Evolutionary conservation across 176 grass and related monocot species (phyloP), one percentile per base, ranked within the genome.

Genomic region (Lolium perenne): DNA sequence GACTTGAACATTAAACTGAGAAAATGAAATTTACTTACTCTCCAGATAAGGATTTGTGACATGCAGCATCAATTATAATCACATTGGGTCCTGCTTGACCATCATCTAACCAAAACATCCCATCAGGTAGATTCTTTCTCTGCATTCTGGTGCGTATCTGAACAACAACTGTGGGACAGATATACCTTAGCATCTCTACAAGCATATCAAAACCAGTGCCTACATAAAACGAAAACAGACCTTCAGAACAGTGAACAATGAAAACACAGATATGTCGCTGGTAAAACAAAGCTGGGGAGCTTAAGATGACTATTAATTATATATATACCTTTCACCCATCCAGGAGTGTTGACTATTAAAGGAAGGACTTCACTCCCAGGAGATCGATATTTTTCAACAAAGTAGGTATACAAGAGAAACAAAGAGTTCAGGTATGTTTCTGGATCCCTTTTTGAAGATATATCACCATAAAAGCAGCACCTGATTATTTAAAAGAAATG

Each of bases 161-260:
- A 88, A 96, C 88, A 74, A 94, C 88, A 81, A 87, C 66, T 82
- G 86, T 90, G 60, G 97, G 93, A 74, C 86, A 98, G 70, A 91
- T 92, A 88, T 94, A 92, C 78, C 92, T 91, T 76, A 98, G 84
- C 85, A 92, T 94, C 84, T 95, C 93, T 81, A 98, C 90, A 8
- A 98, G 94, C 88, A 94, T 86, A 92, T 98, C 94, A 70, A 89
- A 98, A 86, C 96, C 96, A 94, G 93, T 90, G 85, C 96, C 93
- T 98, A 74, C 46, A 86, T 69, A 74, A 76, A 84, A 61, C 57
- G 55, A 45, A 65, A 79, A 92, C 25, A 1, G 23, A 46, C 32
- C 58, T 89, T 83, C 83, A 78, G 59, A 84, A 69, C 21, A 85
- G 14, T 84, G 58, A 81, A 81, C 73, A 79, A 53, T 64, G 32